Percentiles rank a stretch among this genome's conserved stretches.
These are phyloP conservation scores for Verbena officinalis DNA, from an alignment of 257 asterid species.

Conservation along the genomic window DNA sequence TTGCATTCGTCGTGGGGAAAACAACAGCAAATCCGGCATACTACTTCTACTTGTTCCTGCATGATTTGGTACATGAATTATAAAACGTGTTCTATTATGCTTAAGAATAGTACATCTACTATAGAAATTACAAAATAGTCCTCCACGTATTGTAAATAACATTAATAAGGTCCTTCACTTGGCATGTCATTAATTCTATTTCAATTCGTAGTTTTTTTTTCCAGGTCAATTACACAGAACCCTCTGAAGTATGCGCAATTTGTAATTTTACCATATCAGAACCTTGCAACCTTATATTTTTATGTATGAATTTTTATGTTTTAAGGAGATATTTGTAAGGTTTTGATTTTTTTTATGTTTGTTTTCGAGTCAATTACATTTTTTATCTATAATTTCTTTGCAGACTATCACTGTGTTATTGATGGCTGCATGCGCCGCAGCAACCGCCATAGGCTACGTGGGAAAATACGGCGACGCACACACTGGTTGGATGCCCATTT, in stretches of 20 bases:
- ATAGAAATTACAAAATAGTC: no score
- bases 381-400: not conserved
- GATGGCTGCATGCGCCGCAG: constrained; percentile 61
- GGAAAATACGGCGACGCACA: constrained; percentile 60
- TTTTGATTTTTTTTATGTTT: no score
- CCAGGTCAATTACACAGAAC: no score
- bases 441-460: constrained; percentile 49
- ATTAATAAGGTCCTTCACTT: no score
- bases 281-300: not conserved
- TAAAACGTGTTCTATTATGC: not conserved
- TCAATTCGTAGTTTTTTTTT: no score
- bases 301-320: not conserved
- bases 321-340: no score
- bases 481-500: constrained; percentile 61
- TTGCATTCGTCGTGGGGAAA: constrained; percentile 29
- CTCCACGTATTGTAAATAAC: no score
- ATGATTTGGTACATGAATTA: constrained; percentile 58
- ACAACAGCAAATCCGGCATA: constrained; percentile 27
- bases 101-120: no score
- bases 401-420: constrained; percentile 48
- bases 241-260: no score
- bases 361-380: no score
- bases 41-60: constrained; percentile 57
- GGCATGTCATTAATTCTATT: no score
- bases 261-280: no score